These are phyloP conservation scores for Alternaria viburni DNA, from an alignment of 2,329 filamentous ascomycete genomes.

Conservation along the genomic window DNA sequence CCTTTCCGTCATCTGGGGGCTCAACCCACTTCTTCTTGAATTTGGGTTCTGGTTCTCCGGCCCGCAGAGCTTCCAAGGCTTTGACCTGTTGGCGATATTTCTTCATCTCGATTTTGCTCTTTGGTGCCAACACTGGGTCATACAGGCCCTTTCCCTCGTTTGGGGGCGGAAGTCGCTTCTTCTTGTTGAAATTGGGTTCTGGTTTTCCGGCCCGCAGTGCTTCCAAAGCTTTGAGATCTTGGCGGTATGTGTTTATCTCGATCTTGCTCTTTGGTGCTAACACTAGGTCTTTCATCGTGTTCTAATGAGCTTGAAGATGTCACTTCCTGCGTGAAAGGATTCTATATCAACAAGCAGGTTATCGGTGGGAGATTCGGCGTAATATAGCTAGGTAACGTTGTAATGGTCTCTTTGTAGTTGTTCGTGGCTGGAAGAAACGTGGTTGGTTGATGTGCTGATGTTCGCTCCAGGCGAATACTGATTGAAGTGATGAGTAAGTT, in stretches of 20 bases:
- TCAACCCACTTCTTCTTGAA: not conserved
- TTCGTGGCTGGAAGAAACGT: rapidly evolving
- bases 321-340: not conserved
- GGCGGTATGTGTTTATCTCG: not conserved
- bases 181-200: not conserved
- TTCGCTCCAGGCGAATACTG: not conserved
- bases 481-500: not conserved
- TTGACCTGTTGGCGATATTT: not conserved
- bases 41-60: not conserved
- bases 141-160: not conserved
- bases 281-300: not conserved
- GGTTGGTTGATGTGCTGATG: not conserved
- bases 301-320: not conserved
- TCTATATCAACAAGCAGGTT: not conserved
- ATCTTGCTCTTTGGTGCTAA: not conserved
- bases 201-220: not conserved
- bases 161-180: not conserved
- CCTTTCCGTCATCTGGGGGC: not conserved
- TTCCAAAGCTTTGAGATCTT: not conserved
- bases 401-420: not conserved
- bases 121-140: not conserved
- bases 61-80: not conserved
- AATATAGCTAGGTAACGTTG: not conserved
- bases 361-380: not conserved
- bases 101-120: not conserved